These are phyloP conservation scores for Paspalum notatum DNA, from an alignment of 176 grass and related monocot species.

Conservation along the genomic window DNA sequence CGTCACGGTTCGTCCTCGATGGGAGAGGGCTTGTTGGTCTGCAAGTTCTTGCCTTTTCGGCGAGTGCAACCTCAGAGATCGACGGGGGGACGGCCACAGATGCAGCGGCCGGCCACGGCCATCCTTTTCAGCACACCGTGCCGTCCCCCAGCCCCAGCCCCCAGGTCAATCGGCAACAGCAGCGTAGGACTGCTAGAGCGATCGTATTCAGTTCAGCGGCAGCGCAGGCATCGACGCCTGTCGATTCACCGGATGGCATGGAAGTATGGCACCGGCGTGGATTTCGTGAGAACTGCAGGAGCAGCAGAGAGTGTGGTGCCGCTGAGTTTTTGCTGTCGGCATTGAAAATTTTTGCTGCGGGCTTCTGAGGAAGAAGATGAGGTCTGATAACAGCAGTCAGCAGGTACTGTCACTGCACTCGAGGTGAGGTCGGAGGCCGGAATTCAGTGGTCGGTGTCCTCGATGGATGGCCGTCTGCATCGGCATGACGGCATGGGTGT, in stretches of 20 bases:
- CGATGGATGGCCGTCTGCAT: neutral
- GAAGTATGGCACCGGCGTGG: neutral
- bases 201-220: neutral
- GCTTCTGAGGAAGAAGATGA: neutral
- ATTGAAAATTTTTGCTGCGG: neutral
- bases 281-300: neutral
- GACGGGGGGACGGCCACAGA: neutral
- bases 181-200: neutral
- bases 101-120: neutral
- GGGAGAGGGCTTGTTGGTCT: neutral
- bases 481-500: neutral
- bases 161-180: constrained; percentile 5
- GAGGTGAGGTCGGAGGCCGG: neutral
- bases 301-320: neutral
- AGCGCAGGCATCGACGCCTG: constrained; percentile 1
- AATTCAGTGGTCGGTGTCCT: neutral
- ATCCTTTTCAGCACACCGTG: neutral
- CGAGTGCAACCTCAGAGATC: constrained; percentile 3
- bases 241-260: neutral
- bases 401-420: constrained; percentile 10
- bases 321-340: neutral
- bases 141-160: neutral
- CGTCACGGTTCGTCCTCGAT: neutral
- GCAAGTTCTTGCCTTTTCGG: neutral
- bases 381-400: constrained; percentile 12